These are phyloP conservation scores for Colletotrichum orbiculare DNA, from an alignment of 2,329 filamentous ascomycete genomes.

Conservation along the genomic window DNA sequence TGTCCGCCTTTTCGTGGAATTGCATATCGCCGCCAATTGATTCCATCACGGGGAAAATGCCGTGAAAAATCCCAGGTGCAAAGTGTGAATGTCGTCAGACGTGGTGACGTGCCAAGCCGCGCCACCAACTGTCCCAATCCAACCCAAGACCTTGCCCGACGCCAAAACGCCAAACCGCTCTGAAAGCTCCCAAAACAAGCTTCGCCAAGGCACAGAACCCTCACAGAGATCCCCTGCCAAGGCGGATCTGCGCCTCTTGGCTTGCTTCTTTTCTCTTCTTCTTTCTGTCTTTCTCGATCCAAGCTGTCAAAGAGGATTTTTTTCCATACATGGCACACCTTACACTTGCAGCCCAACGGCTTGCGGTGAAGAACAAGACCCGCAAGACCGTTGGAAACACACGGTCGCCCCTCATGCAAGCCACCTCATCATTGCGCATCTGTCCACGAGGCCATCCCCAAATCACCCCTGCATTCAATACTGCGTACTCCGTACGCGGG, in stretches of 20 bases:
- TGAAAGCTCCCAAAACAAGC: constrained; percentile 23
- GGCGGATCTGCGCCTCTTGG: constrained; percentile 27
- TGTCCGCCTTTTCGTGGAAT: too few relatives aligned
- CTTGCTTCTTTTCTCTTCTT: constrained; percentile 7
- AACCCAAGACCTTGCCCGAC: background rate
- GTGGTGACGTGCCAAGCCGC: constrained; percentile 33
- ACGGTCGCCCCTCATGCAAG: background rate
- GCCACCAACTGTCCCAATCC: constrained; percentile 13
- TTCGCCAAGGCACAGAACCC: constrained; percentile 30
- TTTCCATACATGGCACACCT: too few relatives aligned
- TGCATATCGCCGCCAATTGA: background rate
- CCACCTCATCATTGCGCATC: background rate
- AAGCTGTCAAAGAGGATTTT: too few relatives aligned
- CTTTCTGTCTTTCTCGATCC: too few relatives aligned
- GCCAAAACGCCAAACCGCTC: background rate
- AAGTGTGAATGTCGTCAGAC: constrained; percentile 19
- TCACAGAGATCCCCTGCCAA: constrained; percentile 11
- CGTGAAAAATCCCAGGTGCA: background rate
- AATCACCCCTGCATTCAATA: background rate
- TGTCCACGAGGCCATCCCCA: background rate
- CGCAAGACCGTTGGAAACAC: too few relatives aligned
- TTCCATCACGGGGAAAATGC: background rate
- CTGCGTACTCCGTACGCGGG: background rate
- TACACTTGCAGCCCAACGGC: too few relatives aligned
- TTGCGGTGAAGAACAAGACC: too few relatives aligned